Percentiles rank a stretch among this genome's conserved stretches.
phyloP scores from a whole-genome alignment of 805 yeast species.

The Clavispora santaluciae region DNA sequence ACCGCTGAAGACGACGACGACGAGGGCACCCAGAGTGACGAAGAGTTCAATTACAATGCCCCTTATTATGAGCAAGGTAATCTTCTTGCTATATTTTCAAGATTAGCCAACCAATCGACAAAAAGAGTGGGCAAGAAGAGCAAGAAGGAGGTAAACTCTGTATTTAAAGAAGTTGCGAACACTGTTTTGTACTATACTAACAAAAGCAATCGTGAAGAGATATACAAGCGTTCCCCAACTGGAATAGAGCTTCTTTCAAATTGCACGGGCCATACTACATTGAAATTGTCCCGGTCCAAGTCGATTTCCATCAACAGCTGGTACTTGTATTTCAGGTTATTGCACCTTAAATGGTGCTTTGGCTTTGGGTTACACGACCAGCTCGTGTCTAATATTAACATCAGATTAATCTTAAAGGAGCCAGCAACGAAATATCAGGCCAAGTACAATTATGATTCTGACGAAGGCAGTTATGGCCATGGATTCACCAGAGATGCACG shows the following conservation, averaged over 20 bases:
- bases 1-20: slow-evolving; percentile 34
- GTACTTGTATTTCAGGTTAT: slow-evolving; percentile 45
- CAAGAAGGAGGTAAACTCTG: slow-evolving; percentile 53
- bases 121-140: slow-evolving; percentile 60
- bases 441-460: slow-evolving; percentile 10
- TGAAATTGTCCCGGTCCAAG: slow-evolving; percentile 42
- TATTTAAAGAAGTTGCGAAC: slow-evolving; percentile 52
- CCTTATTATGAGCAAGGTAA: slow-evolving; percentile 55
- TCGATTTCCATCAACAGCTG: slow-evolving; percentile 46
- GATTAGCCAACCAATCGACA: slow-evolving; percentile 47
- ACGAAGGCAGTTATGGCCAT: slow-evolving; percentile 1
- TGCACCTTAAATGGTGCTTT: slow-evolving; percentile 47
- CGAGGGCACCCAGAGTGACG: slow-evolving; percentile 32
- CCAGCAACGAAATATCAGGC: slow-evolving; percentile 21
- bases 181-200: slow-evolving; percentile 42
- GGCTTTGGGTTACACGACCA: slow-evolving; percentile 50
- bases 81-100: slow-evolving; percentile 34
- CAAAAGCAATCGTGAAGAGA: slow-evolving; percentile 29
- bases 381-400: slow-evolving; percentile 32
- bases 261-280: slow-evolving; percentile 31
- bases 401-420: slow-evolving; percentile 34
- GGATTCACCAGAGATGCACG: slow-evolving; percentile 11
- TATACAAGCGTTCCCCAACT: slow-evolving; percentile 30
- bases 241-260: slow-evolving; percentile 30
- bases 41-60: slow-evolving; percentile 39